Conservation (phyloP, 2,329 filamentous ascomycete genomes). For the Aureobasidium sp. region DNA sequence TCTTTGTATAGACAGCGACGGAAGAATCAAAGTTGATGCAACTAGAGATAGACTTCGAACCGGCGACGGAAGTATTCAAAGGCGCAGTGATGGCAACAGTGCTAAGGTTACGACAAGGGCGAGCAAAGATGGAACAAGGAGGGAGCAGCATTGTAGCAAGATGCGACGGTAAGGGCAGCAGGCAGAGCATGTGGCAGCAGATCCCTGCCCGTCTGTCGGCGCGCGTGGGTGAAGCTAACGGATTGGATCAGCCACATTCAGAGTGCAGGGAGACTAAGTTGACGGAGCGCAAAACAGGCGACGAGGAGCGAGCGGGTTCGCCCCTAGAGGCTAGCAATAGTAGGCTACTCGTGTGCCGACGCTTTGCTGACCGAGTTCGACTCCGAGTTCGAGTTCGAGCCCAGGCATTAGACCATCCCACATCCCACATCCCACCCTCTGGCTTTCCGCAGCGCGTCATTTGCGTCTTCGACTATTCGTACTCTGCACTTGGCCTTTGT, state of each 20-base stretch:
- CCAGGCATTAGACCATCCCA: background rate
- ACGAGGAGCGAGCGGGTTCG: background rate
- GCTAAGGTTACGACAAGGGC: background rate
- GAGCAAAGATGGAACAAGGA: background rate
- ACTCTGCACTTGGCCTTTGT: background rate
- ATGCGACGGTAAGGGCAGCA: background rate
- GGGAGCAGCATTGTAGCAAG: background rate
- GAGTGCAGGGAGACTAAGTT: background rate
- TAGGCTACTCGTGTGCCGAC: background rate
- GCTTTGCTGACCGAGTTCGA: constrained; percentile 2
- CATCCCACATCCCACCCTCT: background rate
- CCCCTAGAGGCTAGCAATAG: background rate
- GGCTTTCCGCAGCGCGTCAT: constrained; percentile 7
- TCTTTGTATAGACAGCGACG: background rate
- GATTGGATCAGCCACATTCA: background rate
- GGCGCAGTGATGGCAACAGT: background rate
- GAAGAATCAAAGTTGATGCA: background rate
- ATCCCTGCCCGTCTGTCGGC: constrained; percentile 2
- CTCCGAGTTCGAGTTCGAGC: background rate
- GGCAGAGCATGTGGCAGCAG: constrained; percentile 8
- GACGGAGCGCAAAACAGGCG: constrained; percentile 4
- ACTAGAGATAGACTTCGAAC: background rate
- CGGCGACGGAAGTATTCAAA: background rate
- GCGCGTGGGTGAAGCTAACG: background rate
- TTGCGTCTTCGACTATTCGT: background rate